Percentiles rank a stretch among this genome's conserved stretches.
These are phyloP conservation scores for Trichoderma oligosporum DNA, from an alignment of 2,329 filamentous ascomycete species.

Conservation along the genomic window DNA sequence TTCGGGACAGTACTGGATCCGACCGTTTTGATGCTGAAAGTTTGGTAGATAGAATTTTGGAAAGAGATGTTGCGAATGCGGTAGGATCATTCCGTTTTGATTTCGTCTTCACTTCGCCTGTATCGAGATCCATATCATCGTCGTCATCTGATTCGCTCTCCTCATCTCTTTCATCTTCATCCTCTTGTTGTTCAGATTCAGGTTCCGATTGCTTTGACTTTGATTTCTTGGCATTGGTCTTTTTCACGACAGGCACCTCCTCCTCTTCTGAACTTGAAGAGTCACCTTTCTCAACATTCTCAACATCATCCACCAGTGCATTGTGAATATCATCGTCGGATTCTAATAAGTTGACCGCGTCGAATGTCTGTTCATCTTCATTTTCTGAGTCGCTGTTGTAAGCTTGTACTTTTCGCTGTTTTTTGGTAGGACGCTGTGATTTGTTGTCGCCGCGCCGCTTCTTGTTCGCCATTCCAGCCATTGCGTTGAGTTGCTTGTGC, in stretches of 20 bases:
- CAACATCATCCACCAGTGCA: constrained; percentile 48
- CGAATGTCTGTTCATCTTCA: constrained; percentile 42
- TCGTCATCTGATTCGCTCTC: constrained; percentile 40
- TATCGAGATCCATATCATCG: constrained; percentile 34
- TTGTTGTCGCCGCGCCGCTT: constrained; percentile 33
- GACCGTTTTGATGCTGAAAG: constrained; percentile 74
- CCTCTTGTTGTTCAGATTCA: constrained; percentile 29
- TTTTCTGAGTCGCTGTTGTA: constrained; percentile 52
- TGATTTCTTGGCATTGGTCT: constrained; percentile 29
- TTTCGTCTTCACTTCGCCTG: constrained; percentile 43
- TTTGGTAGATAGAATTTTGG: constrained; percentile 89
- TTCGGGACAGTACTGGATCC: constrained; percentile 89
- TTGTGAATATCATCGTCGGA: constrained; percentile 57
- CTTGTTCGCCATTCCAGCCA: constrained; percentile 35
- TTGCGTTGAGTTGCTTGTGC: constrained; percentile 22
- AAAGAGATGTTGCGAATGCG: constrained; percentile 88
- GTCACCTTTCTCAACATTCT: constrained; percentile 36
- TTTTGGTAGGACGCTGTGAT: constrained; percentile 46
- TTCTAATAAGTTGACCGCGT: constrained; percentile 52
- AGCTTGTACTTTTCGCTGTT: constrained; percentile 47
- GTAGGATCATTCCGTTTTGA: constrained; percentile 88
- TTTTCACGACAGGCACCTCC: constrained; percentile 29
- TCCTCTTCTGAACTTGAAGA: constrained; percentile 39
- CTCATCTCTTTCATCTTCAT: constrained; percentile 27
- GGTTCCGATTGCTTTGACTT: constrained; percentile 27